Conservation (phyloP, 441 rosid species). For the Bruguiera hainesii region DNA sequence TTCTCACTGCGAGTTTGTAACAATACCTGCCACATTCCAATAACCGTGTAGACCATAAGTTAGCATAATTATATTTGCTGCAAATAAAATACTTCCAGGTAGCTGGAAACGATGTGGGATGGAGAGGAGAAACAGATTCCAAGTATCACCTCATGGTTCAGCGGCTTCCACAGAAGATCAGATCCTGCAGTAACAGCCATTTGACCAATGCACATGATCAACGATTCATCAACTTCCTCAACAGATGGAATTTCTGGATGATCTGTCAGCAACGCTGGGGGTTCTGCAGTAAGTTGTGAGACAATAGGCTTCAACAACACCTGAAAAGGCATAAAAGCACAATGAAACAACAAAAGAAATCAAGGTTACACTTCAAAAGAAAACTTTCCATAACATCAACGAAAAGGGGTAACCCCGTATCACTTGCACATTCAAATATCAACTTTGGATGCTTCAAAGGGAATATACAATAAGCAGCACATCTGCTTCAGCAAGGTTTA, state of each 20-base stretch:
- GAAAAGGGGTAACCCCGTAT: not conserved
- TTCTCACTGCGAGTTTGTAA: constrained; percentile 93
- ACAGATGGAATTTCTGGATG: constrained; percentile 57
- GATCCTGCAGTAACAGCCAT: constrained; percentile 91
- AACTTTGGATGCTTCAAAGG: not conserved
- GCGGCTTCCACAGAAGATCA: constrained; percentile 91
- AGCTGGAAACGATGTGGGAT: too few species aligned
- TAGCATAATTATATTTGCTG: not conserved
- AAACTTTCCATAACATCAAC: not conserved
- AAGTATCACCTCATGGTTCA: constrained; percentile 84
- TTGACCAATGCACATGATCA: constrained; percentile 86
- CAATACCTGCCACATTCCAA: constrained; percentile 50
- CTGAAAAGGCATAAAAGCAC: constrained; percentile 38
- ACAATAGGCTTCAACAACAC: constrained; percentile 80
- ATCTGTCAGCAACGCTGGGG: constrained; percentile 56
- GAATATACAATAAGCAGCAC: not conserved
- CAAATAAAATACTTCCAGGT: not conserved
- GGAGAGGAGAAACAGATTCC: not conserved
- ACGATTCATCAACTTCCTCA: constrained; percentile 67
- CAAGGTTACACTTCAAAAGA: not conserved
- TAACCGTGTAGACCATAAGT: not conserved
- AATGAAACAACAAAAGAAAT: constrained; percentile 8
- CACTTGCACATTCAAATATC: constrained; percentile 1
- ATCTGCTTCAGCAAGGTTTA: not conserved
- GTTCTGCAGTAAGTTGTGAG: constrained; percentile 69